Base-by-base conservation (phyloP, 2,329 filamentous ascomycete species). In the Hymenoscyphus fructigenus region DNA sequence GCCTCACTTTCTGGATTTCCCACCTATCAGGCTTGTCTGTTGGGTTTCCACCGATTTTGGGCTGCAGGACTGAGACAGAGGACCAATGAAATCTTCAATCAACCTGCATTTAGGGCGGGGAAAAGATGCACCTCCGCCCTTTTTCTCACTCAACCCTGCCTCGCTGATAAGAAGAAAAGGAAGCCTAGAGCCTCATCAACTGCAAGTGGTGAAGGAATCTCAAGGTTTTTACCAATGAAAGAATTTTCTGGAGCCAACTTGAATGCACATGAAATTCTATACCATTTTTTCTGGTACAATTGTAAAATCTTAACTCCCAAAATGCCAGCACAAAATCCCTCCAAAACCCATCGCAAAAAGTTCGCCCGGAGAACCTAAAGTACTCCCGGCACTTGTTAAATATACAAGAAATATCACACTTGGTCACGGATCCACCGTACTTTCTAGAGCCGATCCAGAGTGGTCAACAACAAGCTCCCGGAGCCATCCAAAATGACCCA, bases 101-200 rank as follows among this genome's bases (percentile, higher is more conserved):
- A 38, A 38, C 12, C 47, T 23, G 47, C 47, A 53, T 53, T 53
- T 53, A 53, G 47, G 47, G 47, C 47, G 47, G 47, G 26, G 26
- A 20, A n/a, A 15, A 26, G 1, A 12, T 53, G 20, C n/a, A 23
- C 26, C 47, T 53, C 47, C 47, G n/a, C 47, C 47, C 47, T 53
- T 53, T 53, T 53, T 53, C 47, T 53, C 15, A 2, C 12, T 14
- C n/a, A n/a, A n/a, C n/a, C n/a, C n/a, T n/a, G n/a, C 1, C 12
- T 14, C 9, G 3, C 34, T 14, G 2, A 12, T 10, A 38, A 38
- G 10, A 38, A 10, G 12, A 10, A 14, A 15, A 7, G 29, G 36
- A 38, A 14, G 36, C 36, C 36, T 38, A 36, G 34, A 36, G 34
- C 34, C 9, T 36, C 34, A 14, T 36, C 34, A 12, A 36, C 10